Evolutionary conservation across 805 yeast species (phyloP), one percentile per base, ranked within the genome.

Genomic region (Sungouiozyma intestinalis): DNA sequence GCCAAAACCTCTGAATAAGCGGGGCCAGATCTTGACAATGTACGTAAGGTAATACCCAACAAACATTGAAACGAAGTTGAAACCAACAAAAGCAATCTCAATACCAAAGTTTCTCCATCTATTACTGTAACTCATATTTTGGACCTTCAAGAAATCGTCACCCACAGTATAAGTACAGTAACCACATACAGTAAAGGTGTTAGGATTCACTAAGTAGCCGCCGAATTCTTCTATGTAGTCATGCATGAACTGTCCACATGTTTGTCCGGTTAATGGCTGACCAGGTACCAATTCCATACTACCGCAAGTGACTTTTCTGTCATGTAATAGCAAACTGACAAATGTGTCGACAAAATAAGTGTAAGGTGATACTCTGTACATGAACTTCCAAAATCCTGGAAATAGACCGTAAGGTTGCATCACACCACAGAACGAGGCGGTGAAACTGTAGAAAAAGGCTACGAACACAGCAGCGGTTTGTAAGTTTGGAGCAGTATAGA

Each of bases 361-460:
- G 47, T 77, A 65, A 16, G 86, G 85, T 19, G 78, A 74, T 16
- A 67, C 69, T 55, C 83, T 67, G 66, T 78, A 80, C 82, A 80
- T 76, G 63, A 78, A 80, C 20, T 68, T 65, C 84, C 85, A 84
- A 66, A 85, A 85, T 1, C 82, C 75, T 13, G 90, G 88, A 76
- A 76, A 61, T 53, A 67, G 41, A 51, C 53, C 16, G 60, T 65
- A 54, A 53, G 66, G 49, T 48, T 53, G 56, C 57, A 58, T 56
- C 36, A 64, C 64, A 58, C 67, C 67, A 60, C 66, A 60, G 52
- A 63, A 63, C 7, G 62, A 51, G 40, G 63, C 57, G 42, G 61
- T 51, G 35, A 62, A 54, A 40, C 65, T 53, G 40, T 60, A 54
- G 20, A 62, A 48, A 38, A 62, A 64, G 29, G 82, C 73, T 21